Base-by-base conservation (phyloP, 2,329 filamentous ascomycete species). In the Paramyrothecium sp. region DNA sequence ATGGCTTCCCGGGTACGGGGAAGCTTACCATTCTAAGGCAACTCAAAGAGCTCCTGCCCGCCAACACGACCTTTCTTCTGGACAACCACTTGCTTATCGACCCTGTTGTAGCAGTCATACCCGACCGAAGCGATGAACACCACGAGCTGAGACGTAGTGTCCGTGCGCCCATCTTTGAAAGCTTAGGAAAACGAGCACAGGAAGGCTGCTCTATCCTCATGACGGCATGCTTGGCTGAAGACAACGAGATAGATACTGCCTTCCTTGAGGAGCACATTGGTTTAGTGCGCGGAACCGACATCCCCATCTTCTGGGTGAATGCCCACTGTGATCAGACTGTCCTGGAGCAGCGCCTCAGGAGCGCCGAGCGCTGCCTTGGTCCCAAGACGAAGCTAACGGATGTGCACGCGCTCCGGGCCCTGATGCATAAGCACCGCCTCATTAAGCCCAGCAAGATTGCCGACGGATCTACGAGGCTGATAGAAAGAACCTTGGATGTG, bases 81-180 rank as follows among this genome's bases (percentile, higher is more conserved):
- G 62, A 65, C 41, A 65, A 65, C 11, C 63, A 65, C 44, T 57
- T 65, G 0, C 61, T 65, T 12, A 63, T 65, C 19, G 61, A 65
- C 23, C 60, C 63, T 0, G 59, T 64, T 1, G 54, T 7, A 0
- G 56, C 56, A n/a, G 57, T 61, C 7, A 54, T 60, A 22, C 60
- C 60, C 1, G 55, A 54, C 7, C 57, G 60, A 50, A 59, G 53
- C 33, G 52, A 61, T 7, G 58, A 59, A 34, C 63, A 65, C 44
- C 55, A 65, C 33, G 56, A 62, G 17, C 54, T 65, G 3, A 61
- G 62, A 17, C 55, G 58, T 1, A n/a, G 50, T 17, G 50, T 65
- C 5, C 58, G 61, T 17, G 58, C 49, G 2, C 60, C 59, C 17
- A 53, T 65, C 16, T 65, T 66, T 20, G 34, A 2, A 58, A 58